A percentile compares a stretch with the other conserved stretches of the same genome.
These are phyloP conservation scores for Globisporangium sylvaticum DNA, from an alignment of 352 stramenopile species.

Conservation along the genomic window DNA sequence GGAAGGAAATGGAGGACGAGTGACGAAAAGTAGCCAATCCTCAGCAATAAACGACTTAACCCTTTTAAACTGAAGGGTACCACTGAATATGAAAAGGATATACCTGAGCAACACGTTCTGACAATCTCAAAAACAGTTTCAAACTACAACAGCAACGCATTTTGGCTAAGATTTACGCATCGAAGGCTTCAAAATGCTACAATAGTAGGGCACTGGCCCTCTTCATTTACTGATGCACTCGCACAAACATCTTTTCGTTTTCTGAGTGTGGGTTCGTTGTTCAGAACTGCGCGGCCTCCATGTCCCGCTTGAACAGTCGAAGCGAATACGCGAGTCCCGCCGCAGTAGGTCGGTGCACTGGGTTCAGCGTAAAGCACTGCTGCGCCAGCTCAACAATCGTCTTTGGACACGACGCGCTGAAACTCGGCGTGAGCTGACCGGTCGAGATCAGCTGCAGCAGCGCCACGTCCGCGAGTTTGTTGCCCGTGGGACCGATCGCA, in stretches of 20 bases:
- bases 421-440: slow-evolving; percentile 23
- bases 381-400: slow-evolving; percentile 25
- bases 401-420: slow-evolving; percentile 18
- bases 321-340: background rate
- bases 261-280: too few relatives aligned
- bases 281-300: background rate
- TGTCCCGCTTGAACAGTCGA: background rate
- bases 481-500: slow-evolving; percentile 11
- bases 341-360: background rate
- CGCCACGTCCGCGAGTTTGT: slow-evolving; percentile 28
- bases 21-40: background rate
- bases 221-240: too few relatives aligned
- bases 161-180: too few relatives aligned
- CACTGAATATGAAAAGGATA: too few relatives aligned
- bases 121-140: too few relatives aligned
- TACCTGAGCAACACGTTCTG: too few relatives aligned
- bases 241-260: too few relatives aligned
- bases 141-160: too few relatives aligned
- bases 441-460: slow-evolving; percentile 33
- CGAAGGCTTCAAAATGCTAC: too few relatives aligned
- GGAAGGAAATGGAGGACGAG: background rate
- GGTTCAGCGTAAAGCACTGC: slow-evolving; percentile 1
- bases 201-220: too few relatives aligned
- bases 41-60: too few relatives aligned
- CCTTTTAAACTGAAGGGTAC: background rate